Conservation (phyloP, 331 rosid genomes). For the Stylosanthes scabra region DNA sequence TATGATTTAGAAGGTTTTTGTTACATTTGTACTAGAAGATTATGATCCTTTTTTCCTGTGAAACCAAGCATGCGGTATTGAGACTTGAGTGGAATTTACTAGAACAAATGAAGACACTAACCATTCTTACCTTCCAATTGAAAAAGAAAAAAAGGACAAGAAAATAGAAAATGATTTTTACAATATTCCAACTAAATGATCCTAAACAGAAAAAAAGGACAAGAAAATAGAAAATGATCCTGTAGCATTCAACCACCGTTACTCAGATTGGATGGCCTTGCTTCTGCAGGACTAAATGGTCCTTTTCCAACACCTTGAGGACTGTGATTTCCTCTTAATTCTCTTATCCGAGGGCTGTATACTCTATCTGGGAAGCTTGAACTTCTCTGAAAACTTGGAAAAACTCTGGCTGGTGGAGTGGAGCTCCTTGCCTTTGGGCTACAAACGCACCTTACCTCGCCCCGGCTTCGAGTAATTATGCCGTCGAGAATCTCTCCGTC, state of each 20-base stretch:
- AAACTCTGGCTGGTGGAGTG: constrained; percentile 45
- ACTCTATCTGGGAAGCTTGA: constrained; percentile 45
- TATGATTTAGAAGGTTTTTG: too few relatives aligned
- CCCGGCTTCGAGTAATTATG: constrained; percentile 65
- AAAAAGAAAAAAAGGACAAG: not conserved
- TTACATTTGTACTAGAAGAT: too few relatives aligned
- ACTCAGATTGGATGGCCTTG: constrained; percentile 51
- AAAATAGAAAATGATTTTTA: not conserved
- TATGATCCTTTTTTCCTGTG: too few relatives aligned
- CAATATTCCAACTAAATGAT: constrained; percentile 25
- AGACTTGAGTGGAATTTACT: too few relatives aligned
- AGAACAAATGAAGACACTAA: not conserved
- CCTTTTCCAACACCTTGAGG: constrained; percentile 50
- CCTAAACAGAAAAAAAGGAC: not conserved
- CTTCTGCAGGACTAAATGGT: constrained; percentile 52
- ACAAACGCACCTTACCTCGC: constrained; percentile 64
- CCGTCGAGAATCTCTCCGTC: constrained; percentile 73
- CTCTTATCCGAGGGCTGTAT: constrained; percentile 50
- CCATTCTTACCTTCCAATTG: not conserved
- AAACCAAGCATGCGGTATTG: too few relatives aligned
- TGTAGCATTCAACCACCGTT: constrained; percentile 45
- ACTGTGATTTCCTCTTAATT: constrained; percentile 45
- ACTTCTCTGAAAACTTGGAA: constrained; percentile 37
- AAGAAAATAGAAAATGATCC: not conserved
- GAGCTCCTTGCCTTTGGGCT: constrained; percentile 56